Base-by-base conservation (phyloP, 2,329 filamentous ascomycete genomes). In the Metarhizium album region DNA sequence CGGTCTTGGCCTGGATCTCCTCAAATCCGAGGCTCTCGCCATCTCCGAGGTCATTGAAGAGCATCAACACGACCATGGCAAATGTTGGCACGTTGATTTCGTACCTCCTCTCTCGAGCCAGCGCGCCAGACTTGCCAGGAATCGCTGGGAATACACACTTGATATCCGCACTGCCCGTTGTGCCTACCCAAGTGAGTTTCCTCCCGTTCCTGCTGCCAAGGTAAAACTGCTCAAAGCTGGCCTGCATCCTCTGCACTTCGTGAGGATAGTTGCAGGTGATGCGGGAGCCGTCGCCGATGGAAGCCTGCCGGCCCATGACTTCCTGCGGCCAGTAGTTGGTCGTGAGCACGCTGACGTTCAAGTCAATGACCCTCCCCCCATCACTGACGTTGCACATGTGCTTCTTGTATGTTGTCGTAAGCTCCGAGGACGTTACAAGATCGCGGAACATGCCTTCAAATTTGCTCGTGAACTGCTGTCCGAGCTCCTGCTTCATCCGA, bases 401-500 rank as follows among this genome's bases (percentile, higher is more conserved):
- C 16, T 79, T 76, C 57, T 84, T 85, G 70, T 94, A 97, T 51
- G 79, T 82, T 13, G 81, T 70, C 0, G 87, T 89, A 24, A 96
- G 76, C 57, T 95, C 91, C 50, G 85, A 82, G 0, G 90, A 96
- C 13, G 90, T 82, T 16, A 84, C 82, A 80, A 97, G 90, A 62
- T 98, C 93, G 68, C 90, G 90, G 73, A 98, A 96, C 90, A 98
- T 97, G 57, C 90, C 87, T 64, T 98, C 93, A 43, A 98, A 81
- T 64, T 94, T 95, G 61, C 82, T 75, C 0, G 93, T 97, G 65
- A 97, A 97, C 58, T 90, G 84, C 65, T 94, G 95, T 38, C 93
- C 93, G 48, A 97, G 82, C 65, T 96, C 91, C 62, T 93, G 82
- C 76, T 96, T 97, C 90, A 98, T 96, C 56, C 91, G 87, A 0